Base-by-base conservation (phyloP, 306 rosid genomes). In the Chamaecrista fasciculata region DNA sequence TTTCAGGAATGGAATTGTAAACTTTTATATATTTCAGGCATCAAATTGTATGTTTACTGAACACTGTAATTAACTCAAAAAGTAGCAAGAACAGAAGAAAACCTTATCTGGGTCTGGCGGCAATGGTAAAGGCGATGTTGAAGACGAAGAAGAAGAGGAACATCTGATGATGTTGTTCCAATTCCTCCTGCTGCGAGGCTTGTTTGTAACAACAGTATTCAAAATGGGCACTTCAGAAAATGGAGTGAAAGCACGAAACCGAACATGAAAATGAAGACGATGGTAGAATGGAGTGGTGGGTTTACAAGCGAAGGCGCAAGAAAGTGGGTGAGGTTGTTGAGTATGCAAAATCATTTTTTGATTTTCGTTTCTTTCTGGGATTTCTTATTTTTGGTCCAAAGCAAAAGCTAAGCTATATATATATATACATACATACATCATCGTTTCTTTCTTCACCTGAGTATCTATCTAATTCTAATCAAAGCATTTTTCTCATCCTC, bases 31-130 rank as follows among this genome's bases (percentile, higher is more conserved):
- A n/a, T n/a, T n/a, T n/a, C n/a, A n/a, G n/a, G n/a, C n/a, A n/a
- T n/a, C n/a, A n/a, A n/a, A n/a, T n/a, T n/a, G n/a, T n/a, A n/a
- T n/a, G n/a, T n/a, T n/a, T n/a, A n/a, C n/a, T n/a, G n/a, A n/a
- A n/a, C n/a, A 5, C 61, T 12, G 40, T 8, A 16, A n/a, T 31
- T 57, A 8, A 57, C 63, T n/a, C 2, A 40, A 73, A 1, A 73
- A 67, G 71, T 2, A n/a, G 26, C 0, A 70, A 55, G 14, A 69
- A 59, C 16, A 16, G 8, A 53, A 68, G 6, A 31, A 76, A 58
- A 82, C 87, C 87, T 83, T 73, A 76, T 83, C 84, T 50, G 84
- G 84, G 69, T 79, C 71, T 20, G 84, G 79, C 33, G 84, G 79
- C 69, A 83, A 72, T 18, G 84, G 72, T 57, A 61, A 14, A 8